Percentiles rank a stretch among this genome's conserved stretches.
phyloP scores from a whole-genome alignment of 1,284 basidiomycete species.

The Amylostereum areolatum region DNA sequence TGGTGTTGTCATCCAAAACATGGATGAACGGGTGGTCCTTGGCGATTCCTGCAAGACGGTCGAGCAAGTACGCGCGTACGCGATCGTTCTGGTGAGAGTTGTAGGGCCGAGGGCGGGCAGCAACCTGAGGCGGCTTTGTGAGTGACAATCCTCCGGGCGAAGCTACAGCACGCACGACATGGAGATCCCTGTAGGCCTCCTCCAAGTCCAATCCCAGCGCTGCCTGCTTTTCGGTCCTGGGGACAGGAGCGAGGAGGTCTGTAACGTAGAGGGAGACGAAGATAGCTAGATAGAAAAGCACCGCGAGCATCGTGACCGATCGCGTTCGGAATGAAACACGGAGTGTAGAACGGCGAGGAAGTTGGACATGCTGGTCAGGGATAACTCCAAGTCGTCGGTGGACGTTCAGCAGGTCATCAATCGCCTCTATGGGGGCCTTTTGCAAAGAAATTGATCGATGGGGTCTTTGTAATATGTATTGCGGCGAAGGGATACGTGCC shows the following conservation, averaged over 20 bases:
- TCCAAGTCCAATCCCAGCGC: constrained; percentile 49
- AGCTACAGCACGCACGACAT: constrained; percentile 36
- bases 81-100: constrained; percentile 70
- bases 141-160: neutral
- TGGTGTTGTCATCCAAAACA: constrained; percentile 53
- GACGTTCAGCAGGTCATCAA: no score
- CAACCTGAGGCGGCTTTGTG: constrained; percentile 38
- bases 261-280: constrained; percentile 48
- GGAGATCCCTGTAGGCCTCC: constrained; percentile 56
- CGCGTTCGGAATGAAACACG: constrained; percentile 6
- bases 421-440: no score
- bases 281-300: constrained; percentile 46
- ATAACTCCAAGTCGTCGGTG: no score
- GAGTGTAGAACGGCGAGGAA: neutral
- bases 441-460: no score
- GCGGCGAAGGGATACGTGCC: no score
- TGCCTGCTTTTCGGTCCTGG: constrained; percentile 22
- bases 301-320: constrained; percentile 35
- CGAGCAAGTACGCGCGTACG: constrained; percentile 54
- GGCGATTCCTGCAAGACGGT: constrained; percentile 43
- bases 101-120: constrained; percentile 65
- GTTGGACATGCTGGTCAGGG: no score
- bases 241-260: constrained; percentile 46
- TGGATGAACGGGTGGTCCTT: constrained; percentile 35
- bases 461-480: no score